Evolutionary conservation across 257 asterid species (phyloP).

Genomic region (Fraxinus pennsylvanica): DNA sequence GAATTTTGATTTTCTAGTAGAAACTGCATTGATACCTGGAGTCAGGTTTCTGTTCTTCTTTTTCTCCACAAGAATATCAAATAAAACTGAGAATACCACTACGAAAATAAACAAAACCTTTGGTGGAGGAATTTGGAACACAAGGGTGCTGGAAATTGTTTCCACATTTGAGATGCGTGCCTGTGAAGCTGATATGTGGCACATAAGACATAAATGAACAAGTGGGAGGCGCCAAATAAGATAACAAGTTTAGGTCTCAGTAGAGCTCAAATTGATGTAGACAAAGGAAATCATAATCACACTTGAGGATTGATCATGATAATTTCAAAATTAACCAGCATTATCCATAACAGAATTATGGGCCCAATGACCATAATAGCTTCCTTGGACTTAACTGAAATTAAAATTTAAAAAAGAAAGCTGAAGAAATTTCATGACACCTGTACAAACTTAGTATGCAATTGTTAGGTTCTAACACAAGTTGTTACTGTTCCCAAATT

Average conservation of each 20-base stretch:
- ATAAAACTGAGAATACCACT: background rate
- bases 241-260: background rate
- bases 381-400: background rate
- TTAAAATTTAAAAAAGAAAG: too few relatives aligned
- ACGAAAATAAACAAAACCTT: conserved; percentile 42
- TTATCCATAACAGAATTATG: background rate
- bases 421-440: background rate
- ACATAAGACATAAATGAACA: conserved; percentile 5
- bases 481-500: background rate
- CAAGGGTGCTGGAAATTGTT: conserved; percentile 63
- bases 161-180: conserved; percentile 69
- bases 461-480: conserved; percentile 5
- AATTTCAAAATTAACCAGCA: background rate
- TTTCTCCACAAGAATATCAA: conserved; percentile 8
- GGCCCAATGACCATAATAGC: background rate
- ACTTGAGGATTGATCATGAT: background rate
- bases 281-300: background rate
- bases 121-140: conserved; percentile 56
- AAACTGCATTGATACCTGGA: conserved; percentile 41
- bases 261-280: background rate
- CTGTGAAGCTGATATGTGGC: conserved; percentile 62
- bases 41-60: background rate
- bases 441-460: background rate
- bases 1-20: conserved; percentile 56
- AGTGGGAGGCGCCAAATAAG: background rate